Evolutionary conservation across 345 rosid genomes (phyloP), one percentile per base, ranked within the genome.

Genomic region (Aquilaria sinensis): DNA sequence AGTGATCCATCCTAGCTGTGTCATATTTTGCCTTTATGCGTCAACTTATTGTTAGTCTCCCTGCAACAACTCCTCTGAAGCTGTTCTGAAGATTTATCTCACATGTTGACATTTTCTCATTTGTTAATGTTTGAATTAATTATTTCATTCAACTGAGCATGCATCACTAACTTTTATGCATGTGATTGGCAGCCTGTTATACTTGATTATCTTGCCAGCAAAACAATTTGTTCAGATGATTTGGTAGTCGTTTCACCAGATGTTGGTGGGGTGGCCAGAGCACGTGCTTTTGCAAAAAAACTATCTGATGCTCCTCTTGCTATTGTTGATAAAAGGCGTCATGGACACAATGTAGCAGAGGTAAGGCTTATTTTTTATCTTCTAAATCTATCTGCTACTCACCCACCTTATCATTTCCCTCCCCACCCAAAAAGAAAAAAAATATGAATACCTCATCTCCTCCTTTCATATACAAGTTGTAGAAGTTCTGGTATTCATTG

Each of bases 191-290:
- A 93, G 96, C 98, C 97, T 56, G 98, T 93, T 74, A 83, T 93
- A 67, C 96, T 93, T 51, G 98, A 93, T 71, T 93, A 93, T 79
- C 90, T 93, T 56, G 97, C 98, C 14, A 90, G 98, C 83, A 93
- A 93, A 75, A 74, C 77, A 23, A 86, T 93, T 77, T 84, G 87
- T 70, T 86, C 96, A 57, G 83, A 70, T 68, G 97, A 93, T 78
- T 74, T 93, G 77, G 92, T 93, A 56, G 97, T 93, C 60, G 98
- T 93, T 80, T 93, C 97, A 10, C 98, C 97, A 59, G 98, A 93
- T 68, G 98, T 93, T 73, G 98, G 98, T 70, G 98, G 98, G 23
- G 97, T 93, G 9, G 94, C 98, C 4, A 83, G 98, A 51, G 98
- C 98, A 71, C 96, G 96, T 12, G 86, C 96, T 47, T 93, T 90